A percentile compares a stretch with the other conserved stretches of the same genome.
These are phyloP conservation scores for Naumovozyma dairenensis DNA, from an alignment of 805 yeast species.

Conservation along the genomic window DNA sequence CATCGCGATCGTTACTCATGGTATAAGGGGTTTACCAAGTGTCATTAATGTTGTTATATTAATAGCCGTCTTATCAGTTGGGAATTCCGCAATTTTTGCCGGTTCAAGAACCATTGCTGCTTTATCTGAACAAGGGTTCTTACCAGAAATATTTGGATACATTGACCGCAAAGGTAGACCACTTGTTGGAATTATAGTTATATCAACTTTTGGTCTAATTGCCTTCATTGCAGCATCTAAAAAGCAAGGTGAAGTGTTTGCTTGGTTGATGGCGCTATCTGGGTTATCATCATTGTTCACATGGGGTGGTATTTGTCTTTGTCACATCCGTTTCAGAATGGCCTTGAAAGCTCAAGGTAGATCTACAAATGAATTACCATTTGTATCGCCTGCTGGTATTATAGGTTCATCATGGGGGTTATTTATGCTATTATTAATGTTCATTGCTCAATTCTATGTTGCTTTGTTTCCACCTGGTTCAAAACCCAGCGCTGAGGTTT, in stretches of 20 bases:
- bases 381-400: constrained; percentile 57
- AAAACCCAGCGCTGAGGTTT: constrained; percentile 42
- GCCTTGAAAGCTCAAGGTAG: constrained; percentile 61
- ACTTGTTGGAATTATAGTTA: constrained; percentile 42
- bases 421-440: constrained; percentile 45
- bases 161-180: constrained; percentile 65
- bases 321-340: constrained; percentile 54
- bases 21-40: constrained; percentile 53
- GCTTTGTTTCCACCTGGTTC: constrained; percentile 61
- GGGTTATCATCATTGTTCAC: constrained; percentile 54
- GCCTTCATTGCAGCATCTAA: constrained; percentile 48
- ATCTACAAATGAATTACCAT: constrained; percentile 56
- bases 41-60: constrained; percentile 62
- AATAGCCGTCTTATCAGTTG: constrained; percentile 59
- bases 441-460: constrained; percentile 74
- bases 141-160: constrained; percentile 49
- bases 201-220: constrained; percentile 45
- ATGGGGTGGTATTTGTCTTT: constrained; percentile 50
- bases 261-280: constrained; percentile 57
- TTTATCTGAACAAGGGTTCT: constrained; percentile 52
- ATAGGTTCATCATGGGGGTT: constrained; percentile 59
- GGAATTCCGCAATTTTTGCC: constrained; percentile 62
- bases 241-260: constrained; percentile 45
- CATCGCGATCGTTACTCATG: constrained; percentile 56
- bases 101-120: constrained; percentile 59